Base-by-base conservation (phyloP, 78 protist species). In the Mantamonas sphyraenae region DNA sequence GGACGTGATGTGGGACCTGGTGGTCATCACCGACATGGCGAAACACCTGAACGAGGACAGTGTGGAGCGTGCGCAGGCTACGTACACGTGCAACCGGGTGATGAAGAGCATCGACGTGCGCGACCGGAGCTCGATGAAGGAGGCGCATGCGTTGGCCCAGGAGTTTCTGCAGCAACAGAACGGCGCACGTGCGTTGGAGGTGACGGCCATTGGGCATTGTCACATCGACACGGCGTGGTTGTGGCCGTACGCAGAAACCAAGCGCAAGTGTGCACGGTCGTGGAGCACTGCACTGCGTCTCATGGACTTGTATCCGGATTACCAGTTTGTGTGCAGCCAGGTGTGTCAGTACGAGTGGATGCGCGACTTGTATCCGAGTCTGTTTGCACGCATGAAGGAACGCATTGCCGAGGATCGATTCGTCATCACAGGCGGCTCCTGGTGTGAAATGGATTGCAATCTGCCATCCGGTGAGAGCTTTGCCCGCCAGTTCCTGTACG, bases 401-500 rank as follows among this genome's bases (percentile, higher is more conserved):
- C 42, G 53, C 35, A 79, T 60, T 0, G 17, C 0, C n/a, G 12
- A 20, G 14, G 88, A 85, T 5, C 87, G 72, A 43, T 85, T 69
- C 9, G 17, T 79, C 4, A 78, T 90, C 14, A 66, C 71, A 20
- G 93, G 93, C 43, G 93, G 89, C 10, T 77, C 87, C 22, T 85
- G 87, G 87, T 68, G 67, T 7, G 93, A 88, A 30, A 86, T 86
- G 93, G 93, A 88, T 53, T 73, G 90, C 63, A 88, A 85, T 60
- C 39, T 88, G 3, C 93, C 93, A 22, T 30, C 62, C 26, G 93
- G 92, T 19, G 94, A 89, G 37, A n/a, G 78, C 20, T 63, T 89
- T n/a, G 78, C 76, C 19, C 47, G 94, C 17, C 91, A 89, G 61
- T 84, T 89, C 45, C 42, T 86, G 7, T 56, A 47, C 24, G 94